These are phyloP conservation scores for Talaromyces amestolkiae DNA, from an alignment of 2,329 filamentous ascomycete species.

Conservation along the genomic window DNA sequence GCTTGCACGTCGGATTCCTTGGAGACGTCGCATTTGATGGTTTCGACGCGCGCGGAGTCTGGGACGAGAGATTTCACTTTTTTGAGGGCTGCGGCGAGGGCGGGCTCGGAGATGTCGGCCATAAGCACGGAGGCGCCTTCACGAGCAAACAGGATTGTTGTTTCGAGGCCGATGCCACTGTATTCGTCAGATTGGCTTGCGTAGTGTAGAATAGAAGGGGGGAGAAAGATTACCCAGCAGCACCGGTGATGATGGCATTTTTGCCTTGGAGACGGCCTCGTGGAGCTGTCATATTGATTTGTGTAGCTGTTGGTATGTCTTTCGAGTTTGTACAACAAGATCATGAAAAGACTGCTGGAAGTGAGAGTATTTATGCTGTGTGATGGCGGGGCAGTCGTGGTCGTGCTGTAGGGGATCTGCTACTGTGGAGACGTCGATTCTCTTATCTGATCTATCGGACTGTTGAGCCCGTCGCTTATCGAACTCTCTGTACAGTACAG, in stretches of 20 bases:
- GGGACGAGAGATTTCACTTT: conserved; percentile 75
- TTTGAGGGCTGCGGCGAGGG: conserved; percentile 70
- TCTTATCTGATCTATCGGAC: conserved; percentile 20
- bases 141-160: conserved; percentile 80
- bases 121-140: conserved; percentile 85
- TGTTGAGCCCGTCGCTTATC: neutral
- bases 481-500: neutral
- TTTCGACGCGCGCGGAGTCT: conserved; percentile 59
- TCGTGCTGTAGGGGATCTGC: neutral
- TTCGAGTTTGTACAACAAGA: neutral
- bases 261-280: conserved; percentile 59
- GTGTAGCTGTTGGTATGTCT: neutral
- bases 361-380: neutral
- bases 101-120: conserved; percentile 77
- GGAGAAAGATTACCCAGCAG: conserved; percentile 63
- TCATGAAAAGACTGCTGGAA: neutral
- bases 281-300: conserved; percentile 19
- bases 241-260: conserved; percentile 76
- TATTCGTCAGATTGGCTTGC: neutral
- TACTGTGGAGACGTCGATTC: conserved; percentile 10
- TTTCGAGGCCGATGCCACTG: conserved; percentile 88
- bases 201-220: neutral
- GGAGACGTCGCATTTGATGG: conserved; percentile 71
- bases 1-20: conserved; percentile 76
- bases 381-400: conserved; percentile 4